phyloP scores from a whole-genome alignment of 257 asterid species.

The Ehretia macrophylla region DNA sequence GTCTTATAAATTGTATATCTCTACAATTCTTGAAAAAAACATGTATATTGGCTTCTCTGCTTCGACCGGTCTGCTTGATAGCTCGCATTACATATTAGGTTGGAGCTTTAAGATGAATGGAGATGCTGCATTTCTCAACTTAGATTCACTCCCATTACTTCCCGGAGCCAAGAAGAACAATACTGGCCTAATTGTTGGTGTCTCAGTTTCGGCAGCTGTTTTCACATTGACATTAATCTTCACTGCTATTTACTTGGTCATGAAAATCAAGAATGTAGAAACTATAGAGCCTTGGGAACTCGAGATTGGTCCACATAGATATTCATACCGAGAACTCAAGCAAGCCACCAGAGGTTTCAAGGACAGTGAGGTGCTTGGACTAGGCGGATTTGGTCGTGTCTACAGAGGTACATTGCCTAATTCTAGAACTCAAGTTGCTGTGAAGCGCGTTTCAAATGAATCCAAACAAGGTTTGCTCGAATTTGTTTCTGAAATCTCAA shows the following conservation, averaged over 20 bases:
- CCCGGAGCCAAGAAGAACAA: conserved; percentile 24
- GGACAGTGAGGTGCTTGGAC: conserved; percentile 58
- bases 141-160: conserved; percentile 37
- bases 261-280: conserved; percentile 23
- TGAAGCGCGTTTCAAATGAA: conserved; percentile 56
- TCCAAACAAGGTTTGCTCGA: conserved; percentile 65
- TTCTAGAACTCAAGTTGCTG: conserved; percentile 43
- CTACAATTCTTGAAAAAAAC: conserved; percentile 31
- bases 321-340: conserved; percentile 46
- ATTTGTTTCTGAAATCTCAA: conserved; percentile 57
- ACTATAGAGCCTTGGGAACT: conserved; percentile 23
- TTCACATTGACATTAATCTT: conserved; percentile 10
- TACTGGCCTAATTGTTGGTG: conserved; percentile 17
- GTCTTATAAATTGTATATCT: conserved; percentile 41
- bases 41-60: conserved; percentile 79
- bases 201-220: conserved; percentile 17
- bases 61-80: conserved; percentile 57
- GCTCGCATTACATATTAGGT: conserved; percentile 67
- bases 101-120: conserved; percentile 74
- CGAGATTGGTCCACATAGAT: conserved; percentile 22
- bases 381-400: conserved; percentile 71
- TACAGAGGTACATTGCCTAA: conserved; percentile 43
- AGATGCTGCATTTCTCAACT: conserved; percentile 31
- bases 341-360: conserved; percentile 53
- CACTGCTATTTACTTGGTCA: conserved; percentile 14